Percentiles rank a stretch among this genome's conserved stretches.
These are phyloP conservation scores for Meyerozyma elateridarum DNA, from an alignment of 1,139 yeast species.

Conservation along the genomic window DNA sequence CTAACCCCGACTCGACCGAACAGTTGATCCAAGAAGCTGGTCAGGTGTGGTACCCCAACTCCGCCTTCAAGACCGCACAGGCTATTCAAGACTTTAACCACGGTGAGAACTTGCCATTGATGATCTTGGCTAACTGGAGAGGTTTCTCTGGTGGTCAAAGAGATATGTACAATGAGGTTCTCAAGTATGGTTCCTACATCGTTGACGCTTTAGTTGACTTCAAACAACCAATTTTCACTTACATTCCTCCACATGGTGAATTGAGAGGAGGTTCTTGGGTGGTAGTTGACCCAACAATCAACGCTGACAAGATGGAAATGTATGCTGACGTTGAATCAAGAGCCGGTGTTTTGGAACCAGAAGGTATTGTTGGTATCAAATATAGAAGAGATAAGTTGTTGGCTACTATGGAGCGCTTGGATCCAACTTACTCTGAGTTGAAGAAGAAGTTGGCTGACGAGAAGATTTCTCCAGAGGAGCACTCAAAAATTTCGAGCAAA, in stretches of 20 bases:
- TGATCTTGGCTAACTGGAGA: constrained; percentile 99
- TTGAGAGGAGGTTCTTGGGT: constrained; percentile 99
- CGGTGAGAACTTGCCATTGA: constrained; percentile 95
- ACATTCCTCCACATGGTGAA: constrained; percentile 97
- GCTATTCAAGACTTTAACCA: constrained; percentile 95
- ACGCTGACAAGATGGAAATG: constrained; percentile 98
- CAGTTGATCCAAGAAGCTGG: constrained; percentile 90
- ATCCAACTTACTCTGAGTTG: constrained; percentile 65
- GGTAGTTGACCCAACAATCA: constrained; percentile 97
- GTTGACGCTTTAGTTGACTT: constrained; percentile 95
- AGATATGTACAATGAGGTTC: constrained; percentile 97
- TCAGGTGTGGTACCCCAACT: constrained; percentile 99
- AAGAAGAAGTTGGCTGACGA: constrained; percentile 53
- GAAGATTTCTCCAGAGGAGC: constrained; percentile 57
- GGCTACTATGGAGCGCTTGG: constrained; percentile 87
- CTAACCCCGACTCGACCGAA: constrained; percentile 93
- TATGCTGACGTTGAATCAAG: constrained; percentile 96
- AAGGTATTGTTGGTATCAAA: constrained; percentile 98
- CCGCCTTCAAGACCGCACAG: constrained; percentile 98
- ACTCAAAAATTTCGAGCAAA: constrained; percentile 58
- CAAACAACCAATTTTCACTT: constrained; percentile 94
- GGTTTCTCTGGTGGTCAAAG: constrained; percentile 99
- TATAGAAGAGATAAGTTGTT: constrained; percentile 89
- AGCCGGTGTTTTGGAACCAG: constrained; percentile 98
- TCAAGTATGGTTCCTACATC: constrained; percentile 93